Percentiles rank a stretch among this genome's conserved stretches.
Conservation (phyloP, 345 rosid genomes). For the Rhodamnia rubescens region DNA sequence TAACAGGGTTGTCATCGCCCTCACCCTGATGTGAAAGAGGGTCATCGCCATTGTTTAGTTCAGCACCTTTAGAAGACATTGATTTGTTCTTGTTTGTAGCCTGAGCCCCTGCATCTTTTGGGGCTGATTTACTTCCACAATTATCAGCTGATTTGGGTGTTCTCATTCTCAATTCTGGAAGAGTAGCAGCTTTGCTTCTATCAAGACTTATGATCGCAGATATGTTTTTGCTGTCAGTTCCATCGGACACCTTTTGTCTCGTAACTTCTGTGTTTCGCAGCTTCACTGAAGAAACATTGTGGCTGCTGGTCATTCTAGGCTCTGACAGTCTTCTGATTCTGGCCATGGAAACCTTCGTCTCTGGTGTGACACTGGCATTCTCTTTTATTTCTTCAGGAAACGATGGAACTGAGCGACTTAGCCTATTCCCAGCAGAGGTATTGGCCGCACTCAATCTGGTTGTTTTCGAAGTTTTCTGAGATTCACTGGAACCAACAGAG, state of each 20-base stretch:
- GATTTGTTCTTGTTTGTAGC: slow-evolving; percentile 14
- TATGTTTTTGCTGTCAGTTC: slow-evolving; percentile 56
- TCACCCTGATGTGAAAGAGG: slow-evolving; percentile 27
- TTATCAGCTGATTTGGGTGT: slow-evolving; percentile 28
- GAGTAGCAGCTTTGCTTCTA: slow-evolving; percentile 60
- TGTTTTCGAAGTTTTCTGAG: slow-evolving; percentile 36
- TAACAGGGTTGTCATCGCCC: slow-evolving; percentile 47
- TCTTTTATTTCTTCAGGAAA: slow-evolving; percentile 43
- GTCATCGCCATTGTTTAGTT: slow-evolving; percentile 18
- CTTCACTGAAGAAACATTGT: slow-evolving; percentile 34
- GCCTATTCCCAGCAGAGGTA: slow-evolving; percentile 42
- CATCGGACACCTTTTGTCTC: slow-evolving; percentile 25
- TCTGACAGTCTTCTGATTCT: slow-evolving; percentile 81
- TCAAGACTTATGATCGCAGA: slow-evolving; percentile 57
- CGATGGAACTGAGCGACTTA: slow-evolving; percentile 48
- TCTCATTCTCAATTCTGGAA: slow-evolving; percentile 72
- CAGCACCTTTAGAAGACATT: slow-evolving; percentile 16
- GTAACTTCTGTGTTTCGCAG: slow-evolving; percentile 23
- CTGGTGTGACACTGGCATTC: slow-evolving; percentile 23
- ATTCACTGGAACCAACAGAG: slow-evolving; percentile 40
- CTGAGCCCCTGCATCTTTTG: slow-evolving; percentile 16
- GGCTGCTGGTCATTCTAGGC: slow-evolving; percentile 41
- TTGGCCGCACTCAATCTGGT: slow-evolving; percentile 38
- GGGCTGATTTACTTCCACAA: slow-evolving; percentile 19
- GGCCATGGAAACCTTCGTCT: slow-evolving; percentile 48